Evolutionary conservation across 306 rosid genomes (phyloP), one percentile per base, ranked within the genome.

Genomic region (Lagenaria siceraria): DNA sequence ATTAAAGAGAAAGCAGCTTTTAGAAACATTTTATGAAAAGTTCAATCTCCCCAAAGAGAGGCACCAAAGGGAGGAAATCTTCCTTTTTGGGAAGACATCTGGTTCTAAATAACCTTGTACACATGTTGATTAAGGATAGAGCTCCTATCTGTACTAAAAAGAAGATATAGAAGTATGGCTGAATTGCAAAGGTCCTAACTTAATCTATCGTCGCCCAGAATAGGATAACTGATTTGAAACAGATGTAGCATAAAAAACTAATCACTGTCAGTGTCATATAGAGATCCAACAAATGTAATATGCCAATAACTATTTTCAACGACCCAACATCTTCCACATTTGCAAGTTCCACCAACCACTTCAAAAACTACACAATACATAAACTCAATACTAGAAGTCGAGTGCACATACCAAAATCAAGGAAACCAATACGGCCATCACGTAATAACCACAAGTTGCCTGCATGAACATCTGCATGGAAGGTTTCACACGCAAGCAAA

Each of bases 381-480:
- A 65, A 80, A 80, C 74, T n/a, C 12, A 52, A 74, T 56, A 38
- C 79, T 4, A 19, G 42, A 49, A 43, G 78, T 80, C 15, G 55
- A 82, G 62, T 55, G 74, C 60, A 79, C 86, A 73, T 90, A 95
- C 98, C 98, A 38, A 95, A 95, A 86, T 95, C 98, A 84, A 95
- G 97, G 85, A 90, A 92, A 59, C 98, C 98, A 77, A 95, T 89
- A 18, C 97, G 98, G 70, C 96, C 98, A 89, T 95, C 98, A 29
- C 91, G 96, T 64, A 95, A 87, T 76, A 90, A 80, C 97, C 98
- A 95, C 81, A 95, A 84, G 86, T 95, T 92, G 64, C 98, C 98
- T 52, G 97, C 97, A 66, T 95, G 98, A 17, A 95, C 98, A 79
- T 92, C 98, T 70, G 98, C 98, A 73, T 92, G 98, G 82, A 95